Evolutionary conservation across 192 early-diverging fungal species (phyloP).

Genomic region (Jimgerdemannia flammicorona): DNA sequence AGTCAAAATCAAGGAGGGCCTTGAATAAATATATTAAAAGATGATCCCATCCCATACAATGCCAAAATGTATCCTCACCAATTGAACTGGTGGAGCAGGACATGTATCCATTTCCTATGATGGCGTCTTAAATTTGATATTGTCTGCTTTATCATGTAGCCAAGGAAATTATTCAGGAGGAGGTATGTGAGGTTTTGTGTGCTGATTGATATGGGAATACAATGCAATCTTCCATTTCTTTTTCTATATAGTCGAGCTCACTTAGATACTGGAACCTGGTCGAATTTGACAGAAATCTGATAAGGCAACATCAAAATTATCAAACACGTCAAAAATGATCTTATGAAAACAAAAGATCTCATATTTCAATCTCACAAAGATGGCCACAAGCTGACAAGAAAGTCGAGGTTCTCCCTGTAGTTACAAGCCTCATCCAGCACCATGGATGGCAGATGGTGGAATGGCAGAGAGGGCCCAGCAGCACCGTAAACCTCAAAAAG

Average conservation of each 20-base stretch:
- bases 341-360: neutral
- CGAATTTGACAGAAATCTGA: constrained; percentile 61
- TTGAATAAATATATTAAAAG: neutral
- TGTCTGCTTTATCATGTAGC: neutral
- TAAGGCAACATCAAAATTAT: constrained; percentile 4
- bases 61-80: neutral
- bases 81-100: neutral
- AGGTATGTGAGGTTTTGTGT: no score
- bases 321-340: neutral
- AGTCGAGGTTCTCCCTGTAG: constrained; percentile 59
- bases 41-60: no score
- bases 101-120: neutral
- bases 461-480: no score
- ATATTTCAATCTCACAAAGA: constrained; percentile 57
- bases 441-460: constrained; percentile 63
- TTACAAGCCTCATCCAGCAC: constrained; percentile 70
- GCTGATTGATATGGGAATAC: no score
- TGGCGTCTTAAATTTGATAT: neutral
- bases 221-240: constrained; percentile 74
- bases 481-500: no score
- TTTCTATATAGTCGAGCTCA: constrained; percentile 64
- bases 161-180: no score
- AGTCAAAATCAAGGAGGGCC: no score
- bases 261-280: constrained; percentile 69
- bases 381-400: constrained; percentile 63